phyloP scores from a whole-genome alignment of 2,329 filamentous ascomycete genomes.

The Aspergillus carbonarius region DNA sequence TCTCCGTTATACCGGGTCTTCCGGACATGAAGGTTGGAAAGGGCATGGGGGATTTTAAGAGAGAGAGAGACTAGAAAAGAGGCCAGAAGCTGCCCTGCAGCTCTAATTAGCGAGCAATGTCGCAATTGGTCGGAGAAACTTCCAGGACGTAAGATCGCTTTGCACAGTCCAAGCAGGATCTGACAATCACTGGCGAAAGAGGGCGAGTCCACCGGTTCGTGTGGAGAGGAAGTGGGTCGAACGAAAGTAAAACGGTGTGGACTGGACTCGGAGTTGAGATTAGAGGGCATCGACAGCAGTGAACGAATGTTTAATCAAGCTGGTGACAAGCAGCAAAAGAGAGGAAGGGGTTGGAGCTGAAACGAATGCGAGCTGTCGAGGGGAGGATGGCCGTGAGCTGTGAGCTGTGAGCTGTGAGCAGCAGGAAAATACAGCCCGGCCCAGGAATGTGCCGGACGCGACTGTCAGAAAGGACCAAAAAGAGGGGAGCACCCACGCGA shows the following conservation, averaged over 20 bases:
- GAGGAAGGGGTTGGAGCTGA: neutral
- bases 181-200: neutral
- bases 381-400: neutral
- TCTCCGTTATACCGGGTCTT: constrained; percentile 37
- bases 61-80: neutral
- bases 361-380: neutral
- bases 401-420: neutral
- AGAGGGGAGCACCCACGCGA: neutral
- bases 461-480: neutral
- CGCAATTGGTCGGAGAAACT: constrained; percentile 3
- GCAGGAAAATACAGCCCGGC: neutral
- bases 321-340: neutral
- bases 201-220: constrained; percentile 7
- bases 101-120: neutral
- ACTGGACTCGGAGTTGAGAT: neutral
- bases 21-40: constrained; percentile 28
- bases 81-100: constrained; percentile 4
- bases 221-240: constrained; percentile 4
- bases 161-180: constrained; percentile 6
- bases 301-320: neutral
- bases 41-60: neutral
- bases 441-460: constrained; percentile 1
- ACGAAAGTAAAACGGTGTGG: constrained; percentile 1
- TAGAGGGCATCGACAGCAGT: neutral
- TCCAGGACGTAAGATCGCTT: neutral